Conservation (phyloP, 2,329 filamentous ascomycete species). For the Trichoderma guizhouense region DNA sequence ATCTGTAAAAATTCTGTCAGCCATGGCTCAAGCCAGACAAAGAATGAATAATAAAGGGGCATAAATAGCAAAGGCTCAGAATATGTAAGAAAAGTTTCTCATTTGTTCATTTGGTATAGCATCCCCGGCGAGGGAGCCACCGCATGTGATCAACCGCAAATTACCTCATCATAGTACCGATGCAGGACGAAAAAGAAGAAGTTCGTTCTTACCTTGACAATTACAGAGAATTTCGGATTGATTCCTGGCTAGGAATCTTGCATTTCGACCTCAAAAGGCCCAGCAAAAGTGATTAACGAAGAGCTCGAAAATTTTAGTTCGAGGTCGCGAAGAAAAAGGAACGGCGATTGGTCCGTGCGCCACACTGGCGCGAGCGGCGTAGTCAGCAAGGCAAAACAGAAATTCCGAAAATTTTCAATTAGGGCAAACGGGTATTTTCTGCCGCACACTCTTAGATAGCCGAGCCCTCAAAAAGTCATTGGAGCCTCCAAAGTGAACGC, state of each 20-base stretch:
- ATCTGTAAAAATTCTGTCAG: constrained; percentile 8
- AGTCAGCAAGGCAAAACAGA: constrained; percentile 27
- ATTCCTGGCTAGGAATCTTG: not conserved
- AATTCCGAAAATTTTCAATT: constrained; percentile 35
- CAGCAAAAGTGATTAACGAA: not conserved
- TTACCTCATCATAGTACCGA: constrained; percentile 76
- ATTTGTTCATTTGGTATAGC: constrained; percentile 72
- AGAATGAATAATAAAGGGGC: constrained; percentile 23
- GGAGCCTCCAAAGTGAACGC: constrained; percentile 37
- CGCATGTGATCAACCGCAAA: constrained; percentile 94
- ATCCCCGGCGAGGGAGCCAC: constrained; percentile 88
- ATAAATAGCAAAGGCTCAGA: constrained; percentile 57
- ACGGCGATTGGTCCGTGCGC: constrained; percentile 20
- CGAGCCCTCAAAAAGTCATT: constrained; percentile 41
- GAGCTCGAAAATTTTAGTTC: constrained; percentile 17
- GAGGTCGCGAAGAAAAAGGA: constrained; percentile 4
- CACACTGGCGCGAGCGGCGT: not conserved
- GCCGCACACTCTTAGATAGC: constrained; percentile 38
- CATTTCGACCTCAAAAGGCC: not conserved
- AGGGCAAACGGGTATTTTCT: constrained; percentile 42
- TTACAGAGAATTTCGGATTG: not conserved
- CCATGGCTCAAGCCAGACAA: not conserved
- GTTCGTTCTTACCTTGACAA: constrained; percentile 28
- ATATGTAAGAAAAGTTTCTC: constrained; percentile 99
- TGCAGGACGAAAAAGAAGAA: constrained; percentile 15